phyloP scores from a whole-genome alignment of 805 yeast genomes.

The Tetrapisispora fleetii region DNA sequence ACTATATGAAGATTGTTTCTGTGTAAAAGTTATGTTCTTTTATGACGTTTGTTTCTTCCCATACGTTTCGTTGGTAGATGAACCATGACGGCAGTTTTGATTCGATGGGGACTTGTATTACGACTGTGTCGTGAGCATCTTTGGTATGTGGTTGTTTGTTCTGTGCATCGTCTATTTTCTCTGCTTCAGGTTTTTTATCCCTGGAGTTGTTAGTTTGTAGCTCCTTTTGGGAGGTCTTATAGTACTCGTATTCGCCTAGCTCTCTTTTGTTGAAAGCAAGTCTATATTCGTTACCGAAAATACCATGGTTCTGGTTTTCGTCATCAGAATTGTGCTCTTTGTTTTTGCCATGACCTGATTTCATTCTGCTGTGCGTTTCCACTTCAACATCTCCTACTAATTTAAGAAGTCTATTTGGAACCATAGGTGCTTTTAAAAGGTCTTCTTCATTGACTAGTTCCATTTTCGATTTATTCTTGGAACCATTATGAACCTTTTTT shows the following conservation, averaged over 20 bases:
- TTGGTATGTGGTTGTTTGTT: background rate
- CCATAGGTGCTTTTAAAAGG: slow-evolving; percentile 18
- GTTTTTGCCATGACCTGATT: background rate
- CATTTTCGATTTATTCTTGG: background rate
- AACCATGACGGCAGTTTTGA: slow-evolving; percentile 70
- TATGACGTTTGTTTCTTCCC: slow-evolving; percentile 44
- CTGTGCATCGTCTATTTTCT: background rate
- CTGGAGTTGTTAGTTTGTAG: background rate
- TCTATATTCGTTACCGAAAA: slow-evolving; percentile 27
- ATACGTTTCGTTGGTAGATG: slow-evolving; percentile 45
- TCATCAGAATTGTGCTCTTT: background rate
- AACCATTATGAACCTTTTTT: background rate
- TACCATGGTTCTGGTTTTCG: slow-evolving; percentile 19
- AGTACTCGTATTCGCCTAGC: slow-evolving; percentile 29
- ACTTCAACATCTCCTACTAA: slow-evolving; percentile 20
- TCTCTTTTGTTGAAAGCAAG: slow-evolving; percentile 26
- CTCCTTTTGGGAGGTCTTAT: slow-evolving; percentile 25
- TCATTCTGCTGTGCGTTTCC: slow-evolving; percentile 5
- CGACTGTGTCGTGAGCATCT: slow-evolving; percentile 1
- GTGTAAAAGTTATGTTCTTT: slow-evolving; percentile 28
- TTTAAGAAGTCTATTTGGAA: slow-evolving; percentile 20
- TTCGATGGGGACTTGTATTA: slow-evolving; percentile 49
- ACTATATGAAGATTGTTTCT: slow-evolving; percentile 23
- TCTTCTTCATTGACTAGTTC: slow-evolving; percentile 22
- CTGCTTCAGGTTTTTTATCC: background rate